Evolutionary conservation across 495 filamentous ascomycete species (phyloP).

Genomic region (Aspergillus asperescens): DNA sequence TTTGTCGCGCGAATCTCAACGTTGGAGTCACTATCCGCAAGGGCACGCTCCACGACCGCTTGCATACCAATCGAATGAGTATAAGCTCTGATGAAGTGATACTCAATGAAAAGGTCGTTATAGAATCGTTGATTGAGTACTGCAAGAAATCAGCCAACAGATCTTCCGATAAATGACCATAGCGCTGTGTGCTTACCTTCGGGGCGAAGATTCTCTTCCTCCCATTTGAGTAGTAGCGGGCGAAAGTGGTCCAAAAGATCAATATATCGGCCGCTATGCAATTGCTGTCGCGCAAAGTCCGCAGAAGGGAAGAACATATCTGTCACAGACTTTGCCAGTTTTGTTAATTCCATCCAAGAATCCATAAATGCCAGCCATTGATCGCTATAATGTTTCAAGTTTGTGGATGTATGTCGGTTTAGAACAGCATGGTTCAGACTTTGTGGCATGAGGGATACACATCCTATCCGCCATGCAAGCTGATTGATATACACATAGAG

Average conservation of each 20-base stretch:
- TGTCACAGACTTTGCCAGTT: conserved; percentile 48
- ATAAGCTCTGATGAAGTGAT: conserved; percentile 51
- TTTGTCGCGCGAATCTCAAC: conserved; percentile 40
- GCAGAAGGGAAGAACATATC: conserved; percentile 51
- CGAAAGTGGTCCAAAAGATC: conserved; percentile 50
- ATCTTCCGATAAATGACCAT: conserved; percentile 27
- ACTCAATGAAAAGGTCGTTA: conserved; percentile 47
- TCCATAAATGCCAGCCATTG: conserved; percentile 46
- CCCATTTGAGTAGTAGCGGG: conserved; percentile 46
- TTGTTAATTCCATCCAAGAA: conserved; percentile 50
- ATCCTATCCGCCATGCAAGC: conserved; percentile 49
- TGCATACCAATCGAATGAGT: conserved; percentile 53
- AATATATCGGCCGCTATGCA: conserved; percentile 50
- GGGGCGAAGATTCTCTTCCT: conserved; percentile 44
- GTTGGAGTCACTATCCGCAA: conserved; percentile 38
- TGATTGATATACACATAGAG: conserved; percentile 52
- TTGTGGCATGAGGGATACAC: conserved; percentile 50
- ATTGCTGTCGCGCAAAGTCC: conserved; percentile 46
- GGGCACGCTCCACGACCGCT: conserved; percentile 44
- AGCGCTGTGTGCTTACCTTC: conserved; percentile 21
- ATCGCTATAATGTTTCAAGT: conserved; percentile 27
- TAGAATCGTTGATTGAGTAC: conserved; percentile 38
- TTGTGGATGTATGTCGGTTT: conserved; percentile 27
- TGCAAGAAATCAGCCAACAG: conserved; percentile 17
- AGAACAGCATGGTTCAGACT: conserved; percentile 41